phyloP scores from a whole-genome alignment of 2,329 filamentous ascomycete genomes.

The Paraconiothyrium brasiliense region DNA sequence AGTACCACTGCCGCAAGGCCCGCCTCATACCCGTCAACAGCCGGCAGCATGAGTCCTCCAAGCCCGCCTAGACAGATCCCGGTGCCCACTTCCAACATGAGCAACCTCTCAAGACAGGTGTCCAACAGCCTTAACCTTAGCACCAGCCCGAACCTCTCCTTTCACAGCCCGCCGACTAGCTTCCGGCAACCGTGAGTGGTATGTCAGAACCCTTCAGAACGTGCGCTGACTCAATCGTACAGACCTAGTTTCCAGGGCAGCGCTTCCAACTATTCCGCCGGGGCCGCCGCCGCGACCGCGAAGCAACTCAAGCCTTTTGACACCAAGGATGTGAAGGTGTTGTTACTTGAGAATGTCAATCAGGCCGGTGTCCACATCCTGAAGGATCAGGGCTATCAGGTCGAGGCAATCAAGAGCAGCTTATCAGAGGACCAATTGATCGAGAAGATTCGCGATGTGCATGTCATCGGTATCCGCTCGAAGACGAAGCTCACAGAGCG shows the following conservation, averaged over 20 bases:
- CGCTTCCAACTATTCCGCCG: slow-evolving; percentile 43
- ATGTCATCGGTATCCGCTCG: slow-evolving; percentile 97
- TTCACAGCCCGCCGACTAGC: slow-evolving; percentile 77
- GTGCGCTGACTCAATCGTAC: not conserved
- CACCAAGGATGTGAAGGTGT: slow-evolving; percentile 94
- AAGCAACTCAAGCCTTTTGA: slow-evolving; percentile 96
- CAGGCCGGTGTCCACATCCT: slow-evolving; percentile 86
- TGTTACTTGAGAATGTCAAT: slow-evolving; percentile 96
- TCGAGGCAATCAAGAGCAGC: slow-evolving; percentile 88
- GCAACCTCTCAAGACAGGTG: slow-evolving; percentile 55
- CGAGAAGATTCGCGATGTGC: slow-evolving; percentile 96
- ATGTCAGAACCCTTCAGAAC: too few relatives aligned
- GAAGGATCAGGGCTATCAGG: slow-evolving; percentile 88
- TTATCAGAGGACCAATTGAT: slow-evolving; percentile 93
- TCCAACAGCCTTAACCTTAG: slow-evolving; percentile 74
- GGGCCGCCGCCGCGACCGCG: slow-evolving; percentile 49
- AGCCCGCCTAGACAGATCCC: slow-evolving; percentile 48
- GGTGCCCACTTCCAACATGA: slow-evolving; percentile 33
- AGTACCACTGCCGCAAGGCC: not conserved
- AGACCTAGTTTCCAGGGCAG: slow-evolving; percentile 42
- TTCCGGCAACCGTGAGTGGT: slow-evolving; percentile 45
- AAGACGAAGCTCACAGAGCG: slow-evolving; percentile 93
- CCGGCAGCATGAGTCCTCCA: slow-evolving; percentile 29
- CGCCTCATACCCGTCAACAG: slow-evolving; percentile 19
- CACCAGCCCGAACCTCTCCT: slow-evolving; percentile 77